Base-by-base conservation (phyloP, 2,329 filamentous ascomycete genomes). In the Fusarium multiceps region DNA sequence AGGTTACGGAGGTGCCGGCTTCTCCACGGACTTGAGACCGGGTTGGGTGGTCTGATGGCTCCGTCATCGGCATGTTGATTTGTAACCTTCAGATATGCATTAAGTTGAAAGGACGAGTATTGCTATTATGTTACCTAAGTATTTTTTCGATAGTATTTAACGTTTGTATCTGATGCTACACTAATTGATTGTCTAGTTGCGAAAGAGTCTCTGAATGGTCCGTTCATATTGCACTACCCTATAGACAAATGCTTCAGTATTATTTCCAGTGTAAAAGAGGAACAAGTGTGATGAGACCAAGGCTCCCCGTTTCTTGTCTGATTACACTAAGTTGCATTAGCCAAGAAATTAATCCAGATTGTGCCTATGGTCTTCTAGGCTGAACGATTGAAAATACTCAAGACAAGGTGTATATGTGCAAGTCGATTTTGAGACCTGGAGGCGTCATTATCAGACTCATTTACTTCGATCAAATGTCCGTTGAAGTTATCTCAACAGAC, bases 1-100 rank as follows among this genome's bases (percentile, higher is more conserved):
- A 61, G 30, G 50, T 59, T 60, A 27, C 67, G 67, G 67, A 55
- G 28, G 37, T 28, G 25, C 46, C 66, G 66, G 67, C 30, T 46
- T 58, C 55, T 45, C 32, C 54, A 60, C 43, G 55, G 48, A 56
- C 32, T n/a, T 43, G 48, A 54, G 49, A 42, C 51, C 25, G 54
- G 45, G 51, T 55, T 40, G 37, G 34, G 62, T 59, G 46, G 54
- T 47, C 48, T 40, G 40, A 50, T 57, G 61, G 42, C 65, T 74
- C 72, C 70, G 71, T 72, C 56, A 72, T 74, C 57, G 71, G 72
- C 70, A 45, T 37, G 58, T 63, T 47, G 9, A 55, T 48, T 47
- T 37, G 18, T 27, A 16, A 41, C 21, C 9, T 14, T 25, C 11
- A 20, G 20, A n/a, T 41, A 14, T 23, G 34, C 4, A 16, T 37